These are phyloP conservation scores for Coniella lustricola DNA, from an alignment of 2,329 filamentous ascomycete genomes.

Conservation along the genomic window DNA sequence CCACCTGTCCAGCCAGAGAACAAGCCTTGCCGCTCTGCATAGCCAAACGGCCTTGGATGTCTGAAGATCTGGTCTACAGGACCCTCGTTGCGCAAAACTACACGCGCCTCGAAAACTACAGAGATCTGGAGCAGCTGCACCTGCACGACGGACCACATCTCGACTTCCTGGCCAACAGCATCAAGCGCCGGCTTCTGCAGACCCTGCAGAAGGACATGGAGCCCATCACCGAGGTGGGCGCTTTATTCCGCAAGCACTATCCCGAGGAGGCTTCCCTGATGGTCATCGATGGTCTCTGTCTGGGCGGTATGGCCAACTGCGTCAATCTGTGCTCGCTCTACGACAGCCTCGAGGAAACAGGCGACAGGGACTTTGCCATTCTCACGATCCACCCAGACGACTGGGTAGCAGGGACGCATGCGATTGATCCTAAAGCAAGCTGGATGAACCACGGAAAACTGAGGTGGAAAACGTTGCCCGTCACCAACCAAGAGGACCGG, in stretches of 20 bases:
- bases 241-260: not conserved
- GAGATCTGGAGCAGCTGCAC: not conserved
- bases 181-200: not conserved
- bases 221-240: not conserved
- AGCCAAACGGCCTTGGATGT: not conserved
- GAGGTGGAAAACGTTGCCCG: not conserved
- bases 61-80: not conserved
- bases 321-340: not conserved
- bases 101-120: not conserved
- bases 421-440: not conserved
- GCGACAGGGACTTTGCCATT: not conserved
- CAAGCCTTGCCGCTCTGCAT: too few species aligned
- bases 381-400: not conserved
- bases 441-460: conserved; percentile 1
- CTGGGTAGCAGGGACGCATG: not conserved
- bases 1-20: not conserved
- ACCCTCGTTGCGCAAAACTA: not conserved
- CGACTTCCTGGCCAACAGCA: not conserved
- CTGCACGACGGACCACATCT: not conserved
- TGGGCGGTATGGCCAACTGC: not conserved
- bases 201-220: not conserved
- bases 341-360: not conserved
- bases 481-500: not conserved
- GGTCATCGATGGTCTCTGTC: not conserved
- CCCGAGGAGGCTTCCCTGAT: not conserved